Evolutionary conservation across 345 rosid species (phyloP).

Genomic region (Theobroma cacao): DNA sequence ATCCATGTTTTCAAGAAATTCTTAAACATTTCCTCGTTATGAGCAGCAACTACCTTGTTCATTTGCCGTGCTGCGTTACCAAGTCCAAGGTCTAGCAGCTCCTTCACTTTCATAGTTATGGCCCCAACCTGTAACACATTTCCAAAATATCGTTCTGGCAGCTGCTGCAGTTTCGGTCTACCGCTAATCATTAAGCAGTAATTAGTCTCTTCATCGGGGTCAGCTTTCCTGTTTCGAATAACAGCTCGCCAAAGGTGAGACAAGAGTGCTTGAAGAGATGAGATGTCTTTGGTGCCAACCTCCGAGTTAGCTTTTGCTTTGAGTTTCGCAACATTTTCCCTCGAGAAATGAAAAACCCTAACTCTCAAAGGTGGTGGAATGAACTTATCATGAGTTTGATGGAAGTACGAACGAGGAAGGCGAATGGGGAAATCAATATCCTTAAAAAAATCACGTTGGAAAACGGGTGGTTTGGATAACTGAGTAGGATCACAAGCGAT

Average conservation of each 20-base stretch:
- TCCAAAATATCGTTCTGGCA: constrained; percentile 35
- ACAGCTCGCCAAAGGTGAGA: constrained; percentile 39
- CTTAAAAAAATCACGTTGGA: background rate
- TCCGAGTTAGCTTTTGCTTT: constrained; percentile 41
- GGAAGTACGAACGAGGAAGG: too few species aligned
- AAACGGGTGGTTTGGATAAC: too few species aligned
- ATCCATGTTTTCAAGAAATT: constrained; percentile 6
- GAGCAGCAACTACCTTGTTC: constrained; percentile 10
- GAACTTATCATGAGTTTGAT: too few species aligned
- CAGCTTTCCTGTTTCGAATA: background rate
- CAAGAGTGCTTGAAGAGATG: constrained; percentile 41
- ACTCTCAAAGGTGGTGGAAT: constrained; percentile 1
- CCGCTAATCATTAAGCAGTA: constrained; percentile 1
- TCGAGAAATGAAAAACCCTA: constrained; percentile 32
- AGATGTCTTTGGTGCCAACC: constrained; percentile 19
- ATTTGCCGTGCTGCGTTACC: constrained; percentile 26
- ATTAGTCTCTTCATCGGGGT: constrained; percentile 8
- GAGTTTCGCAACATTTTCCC: constrained; percentile 27
- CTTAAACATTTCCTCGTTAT: constrained; percentile 5
- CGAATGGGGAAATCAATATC: background rate
- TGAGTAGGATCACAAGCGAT: background rate
- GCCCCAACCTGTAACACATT: constrained; percentile 2
- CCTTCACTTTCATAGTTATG: background rate
- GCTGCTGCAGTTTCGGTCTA: constrained; percentile 28
- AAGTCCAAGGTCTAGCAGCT: constrained; percentile 15